Evolutionary conservation across 768 basidiomycete species (phyloP).

Genomic region (Pleurotus giganteus): DNA sequence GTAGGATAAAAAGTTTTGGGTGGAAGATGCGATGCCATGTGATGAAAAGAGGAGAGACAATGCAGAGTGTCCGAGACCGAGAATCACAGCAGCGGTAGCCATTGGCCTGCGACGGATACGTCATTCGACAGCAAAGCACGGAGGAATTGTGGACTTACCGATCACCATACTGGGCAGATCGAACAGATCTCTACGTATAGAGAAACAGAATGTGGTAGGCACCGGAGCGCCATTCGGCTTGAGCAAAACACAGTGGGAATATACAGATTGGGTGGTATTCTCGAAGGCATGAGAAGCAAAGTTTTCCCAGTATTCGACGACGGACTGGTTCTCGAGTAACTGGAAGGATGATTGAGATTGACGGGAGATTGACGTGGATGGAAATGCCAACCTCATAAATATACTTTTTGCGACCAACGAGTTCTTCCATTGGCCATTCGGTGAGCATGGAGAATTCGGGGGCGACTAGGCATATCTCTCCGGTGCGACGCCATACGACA

Average conservation of each 20-base stretch:
- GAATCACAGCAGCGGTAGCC: slow-evolving; percentile 73
- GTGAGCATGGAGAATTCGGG: slow-evolving; percentile 96
- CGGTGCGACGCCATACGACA: slow-evolving; percentile 96
- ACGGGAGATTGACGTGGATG: neutral
- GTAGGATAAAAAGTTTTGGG: slow-evolving; percentile 1
- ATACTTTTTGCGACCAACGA: slow-evolving; percentile 58
- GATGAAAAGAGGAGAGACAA: slow-evolving; percentile 2
- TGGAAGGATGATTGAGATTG: slow-evolving; percentile 25
- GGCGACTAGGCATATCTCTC: slow-evolving; percentile 95
- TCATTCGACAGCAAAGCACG: neutral
- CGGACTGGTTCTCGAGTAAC: slow-evolving; percentile 95
- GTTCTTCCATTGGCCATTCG: slow-evolving; percentile 85
- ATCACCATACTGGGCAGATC: slow-evolving; percentile 89
- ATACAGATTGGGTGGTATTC: slow-evolving; percentile 93
- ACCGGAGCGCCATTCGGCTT: slow-evolving; percentile 84
- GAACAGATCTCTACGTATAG: slow-evolving; percentile 89
- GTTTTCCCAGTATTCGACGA: slow-evolving; percentile 95
- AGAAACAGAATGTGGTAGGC: slow-evolving; percentile 93
- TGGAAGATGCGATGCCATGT: slow-evolving; percentile 8
- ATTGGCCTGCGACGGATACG: slow-evolving; percentile 58
- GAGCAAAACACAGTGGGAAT: slow-evolving; percentile 86
- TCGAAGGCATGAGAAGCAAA: slow-evolving; percentile 98
- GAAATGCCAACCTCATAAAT: slow-evolving; percentile 58
- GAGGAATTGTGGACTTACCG: slow-evolving; percentile 42
- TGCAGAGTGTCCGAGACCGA: neutral